Evolutionary conservation across 345 rosid species (phyloP).

Genomic region (Microcos paniculata): DNA sequence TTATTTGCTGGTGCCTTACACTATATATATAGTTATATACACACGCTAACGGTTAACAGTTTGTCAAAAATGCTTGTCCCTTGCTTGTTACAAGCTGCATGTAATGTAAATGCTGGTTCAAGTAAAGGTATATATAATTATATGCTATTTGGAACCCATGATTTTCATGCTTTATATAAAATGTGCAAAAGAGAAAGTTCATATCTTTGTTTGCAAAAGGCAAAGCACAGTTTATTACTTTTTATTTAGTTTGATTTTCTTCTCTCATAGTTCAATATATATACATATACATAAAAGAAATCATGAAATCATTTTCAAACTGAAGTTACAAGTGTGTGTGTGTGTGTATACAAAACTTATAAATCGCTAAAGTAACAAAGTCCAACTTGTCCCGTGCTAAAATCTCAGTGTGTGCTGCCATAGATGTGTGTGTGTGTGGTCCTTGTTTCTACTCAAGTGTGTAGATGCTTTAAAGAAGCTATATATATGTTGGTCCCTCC

Average conservation of each 20-base stretch:
- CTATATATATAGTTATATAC: no score
- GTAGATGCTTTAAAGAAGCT: conserved; percentile 61
- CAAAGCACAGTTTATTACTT: no score
- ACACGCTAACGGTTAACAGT: no score
- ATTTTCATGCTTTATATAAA: no score
- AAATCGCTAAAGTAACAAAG: neutral
- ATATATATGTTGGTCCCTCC: conserved; percentile 54
- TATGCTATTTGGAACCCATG: no score
- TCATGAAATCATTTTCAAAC: neutral
- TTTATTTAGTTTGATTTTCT: neutral
- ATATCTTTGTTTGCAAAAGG: no score
- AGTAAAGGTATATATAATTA: no score
- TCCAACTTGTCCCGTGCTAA: conserved; percentile 19
- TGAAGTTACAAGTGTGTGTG: neutral
- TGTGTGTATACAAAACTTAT: neutral
- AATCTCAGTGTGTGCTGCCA: conserved; percentile 35
- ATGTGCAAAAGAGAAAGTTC: no score
- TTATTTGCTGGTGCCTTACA: no score
- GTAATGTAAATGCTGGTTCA: no score
- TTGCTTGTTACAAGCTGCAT: no score
- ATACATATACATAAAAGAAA: neutral
- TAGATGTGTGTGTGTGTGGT: conserved; percentile 27
- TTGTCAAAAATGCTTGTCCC: no score
- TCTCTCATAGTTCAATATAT: neutral
- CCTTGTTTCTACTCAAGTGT: conserved; percentile 23